Evolutionary conservation across 345 rosid species (phyloP).

Genomic region (Citropsis articulata): DNA sequence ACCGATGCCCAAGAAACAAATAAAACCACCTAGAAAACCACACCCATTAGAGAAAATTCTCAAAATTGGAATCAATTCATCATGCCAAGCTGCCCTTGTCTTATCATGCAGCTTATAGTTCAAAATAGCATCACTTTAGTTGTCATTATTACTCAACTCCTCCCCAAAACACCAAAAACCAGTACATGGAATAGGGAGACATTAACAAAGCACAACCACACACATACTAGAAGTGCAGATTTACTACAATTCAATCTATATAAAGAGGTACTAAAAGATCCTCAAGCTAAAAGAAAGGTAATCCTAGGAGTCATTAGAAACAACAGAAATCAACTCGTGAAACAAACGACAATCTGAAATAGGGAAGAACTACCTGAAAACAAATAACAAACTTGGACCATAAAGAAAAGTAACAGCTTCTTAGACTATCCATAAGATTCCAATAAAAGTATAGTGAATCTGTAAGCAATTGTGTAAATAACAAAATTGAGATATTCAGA

Average conservation of each 20-base stretch:
- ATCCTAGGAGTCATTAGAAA: background rate
- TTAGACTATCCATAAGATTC: background rate
- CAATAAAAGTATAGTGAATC: background rate
- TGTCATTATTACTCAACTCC: background rate
- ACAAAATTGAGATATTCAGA: background rate
- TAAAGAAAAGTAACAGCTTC: background rate
- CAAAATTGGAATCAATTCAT: background rate
- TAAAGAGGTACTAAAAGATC: background rate
- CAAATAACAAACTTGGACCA: background rate
- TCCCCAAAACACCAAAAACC: background rate
- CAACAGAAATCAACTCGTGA: background rate
- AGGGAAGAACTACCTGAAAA: background rate
- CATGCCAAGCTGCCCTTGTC: background rate
- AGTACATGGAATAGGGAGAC: background rate
- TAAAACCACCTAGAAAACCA: background rate
- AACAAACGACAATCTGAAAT: background rate
- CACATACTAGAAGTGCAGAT: background rate
- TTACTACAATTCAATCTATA: background rate
- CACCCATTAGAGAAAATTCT: background rate
- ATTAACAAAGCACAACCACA: background rate
- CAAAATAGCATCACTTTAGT: background rate
- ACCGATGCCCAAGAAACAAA: background rate
- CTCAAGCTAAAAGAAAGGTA: background rate
- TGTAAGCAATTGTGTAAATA: background rate
- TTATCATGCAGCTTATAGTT: background rate